phyloP scores from a whole-genome alignment of 805 yeast species.

The Saccharomycopsis sp. region DNA sequence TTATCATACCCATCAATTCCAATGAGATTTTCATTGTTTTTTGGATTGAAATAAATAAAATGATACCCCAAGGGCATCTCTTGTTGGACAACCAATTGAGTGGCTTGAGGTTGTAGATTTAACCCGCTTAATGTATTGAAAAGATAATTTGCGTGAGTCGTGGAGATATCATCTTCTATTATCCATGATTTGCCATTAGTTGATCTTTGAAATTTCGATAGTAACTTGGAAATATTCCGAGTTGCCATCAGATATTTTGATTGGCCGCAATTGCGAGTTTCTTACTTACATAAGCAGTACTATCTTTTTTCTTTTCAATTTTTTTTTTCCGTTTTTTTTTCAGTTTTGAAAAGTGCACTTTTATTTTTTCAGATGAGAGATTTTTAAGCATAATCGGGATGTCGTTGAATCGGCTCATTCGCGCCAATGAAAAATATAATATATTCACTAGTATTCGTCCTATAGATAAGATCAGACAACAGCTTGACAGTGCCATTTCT shows the following conservation, averaged over 20 bases:
- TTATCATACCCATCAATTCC: conserved; percentile 77
- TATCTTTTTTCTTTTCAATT: too few relatives aligned
- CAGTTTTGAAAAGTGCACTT: too few relatives aligned
- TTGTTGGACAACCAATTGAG: not conserved
- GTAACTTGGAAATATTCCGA: too few relatives aligned
- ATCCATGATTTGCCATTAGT: conserved; percentile 13
- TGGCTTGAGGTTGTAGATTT: too few relatives aligned
- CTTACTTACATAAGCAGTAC: too few relatives aligned
- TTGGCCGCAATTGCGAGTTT: too few relatives aligned
- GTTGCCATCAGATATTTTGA: too few relatives aligned
- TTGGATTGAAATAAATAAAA: conserved; percentile 60
- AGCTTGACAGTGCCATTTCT: conserved; percentile 1
- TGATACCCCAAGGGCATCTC: conserved; percentile 50
- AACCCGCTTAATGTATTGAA: conserved; percentile 10
- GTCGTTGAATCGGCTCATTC: too few relatives aligned
- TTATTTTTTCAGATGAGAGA: too few relatives aligned
- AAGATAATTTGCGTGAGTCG: conserved; percentile 14
- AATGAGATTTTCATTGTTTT: conserved; percentile 38
- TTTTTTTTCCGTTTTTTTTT: too few relatives aligned
- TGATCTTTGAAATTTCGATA: conserved; percentile 11
- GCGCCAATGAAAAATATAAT: conserved; percentile 27
- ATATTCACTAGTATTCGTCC: conserved; percentile 37
- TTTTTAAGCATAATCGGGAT: too few relatives aligned
- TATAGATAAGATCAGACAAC: conserved; percentile 17
- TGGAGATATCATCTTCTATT: conserved; percentile 19